These are phyloP conservation scores for Somion occarium DNA, from an alignment of 1,284 basidiomycete genomes.

Conservation along the genomic window DNA sequence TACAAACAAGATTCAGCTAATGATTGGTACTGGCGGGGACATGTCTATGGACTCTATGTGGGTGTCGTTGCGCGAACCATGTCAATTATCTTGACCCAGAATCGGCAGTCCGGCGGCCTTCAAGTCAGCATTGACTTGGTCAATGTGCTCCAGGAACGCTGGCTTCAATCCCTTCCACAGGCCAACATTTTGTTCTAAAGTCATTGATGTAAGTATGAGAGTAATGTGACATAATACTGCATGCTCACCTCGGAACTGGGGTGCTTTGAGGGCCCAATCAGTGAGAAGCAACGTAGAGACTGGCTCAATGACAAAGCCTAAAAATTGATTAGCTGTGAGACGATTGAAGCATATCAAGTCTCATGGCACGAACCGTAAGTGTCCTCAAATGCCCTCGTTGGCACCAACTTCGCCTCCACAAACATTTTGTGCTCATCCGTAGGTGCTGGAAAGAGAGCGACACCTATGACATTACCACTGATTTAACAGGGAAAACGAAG, in stretches of 20 bases:
- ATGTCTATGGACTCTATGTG: too few relatives aligned
- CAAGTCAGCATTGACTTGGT: constrained; percentile 50
- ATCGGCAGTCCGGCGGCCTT: constrained; percentile 33
- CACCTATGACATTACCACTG: not conserved
- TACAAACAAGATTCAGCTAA: too few relatives aligned
- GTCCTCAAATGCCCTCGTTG: too few relatives aligned
- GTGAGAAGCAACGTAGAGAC: constrained; percentile 10
- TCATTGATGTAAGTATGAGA: not conserved
- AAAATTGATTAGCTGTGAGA: not conserved
- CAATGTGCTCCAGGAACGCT: constrained; percentile 54
- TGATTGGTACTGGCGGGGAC: too few relatives aligned
- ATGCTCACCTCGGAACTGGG: not conserved
- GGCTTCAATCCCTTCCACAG: constrained; percentile 60
- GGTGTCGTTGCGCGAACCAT: too few relatives aligned
- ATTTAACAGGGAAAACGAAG: not conserved
- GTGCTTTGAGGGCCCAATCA: not conserved
- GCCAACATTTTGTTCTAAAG: constrained; percentile 46
- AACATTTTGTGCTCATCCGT: constrained; percentile 55
- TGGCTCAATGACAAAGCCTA: constrained; percentile 65
- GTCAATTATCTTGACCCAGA: too few relatives aligned
- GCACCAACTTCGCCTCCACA: constrained; percentile 43
- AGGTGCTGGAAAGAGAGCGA: constrained; percentile 44
- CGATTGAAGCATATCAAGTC: not conserved
- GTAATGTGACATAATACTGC: not conserved
- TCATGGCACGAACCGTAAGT: too few relatives aligned